A percentile compares a stretch with the other conserved stretches of the same genome.
These are phyloP conservation scores for Sisymbrium altissimum DNA, from an alignment of 345 rosid species.

Conservation along the genomic window DNA sequence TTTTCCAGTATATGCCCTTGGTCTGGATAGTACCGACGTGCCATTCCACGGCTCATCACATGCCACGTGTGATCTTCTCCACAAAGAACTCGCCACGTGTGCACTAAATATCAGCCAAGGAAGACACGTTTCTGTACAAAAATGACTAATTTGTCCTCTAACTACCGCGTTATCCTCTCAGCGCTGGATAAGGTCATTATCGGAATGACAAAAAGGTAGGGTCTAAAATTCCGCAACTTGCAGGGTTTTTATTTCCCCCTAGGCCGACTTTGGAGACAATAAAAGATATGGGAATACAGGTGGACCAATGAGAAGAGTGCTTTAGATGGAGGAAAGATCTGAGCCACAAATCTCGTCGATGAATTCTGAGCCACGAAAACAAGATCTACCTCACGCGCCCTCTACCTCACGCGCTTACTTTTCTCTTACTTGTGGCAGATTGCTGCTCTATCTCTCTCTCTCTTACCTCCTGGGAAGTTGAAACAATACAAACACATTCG, in stretches of 20 bases:
- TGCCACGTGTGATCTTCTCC: slow-evolving; percentile 18
- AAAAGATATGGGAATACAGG: slow-evolving; percentile 16
- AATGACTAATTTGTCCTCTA: slow-evolving; percentile 15
- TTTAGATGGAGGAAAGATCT: slow-evolving; percentile 36
- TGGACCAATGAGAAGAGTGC: slow-evolving; percentile 19
- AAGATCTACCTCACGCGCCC: slow-evolving; percentile 31
- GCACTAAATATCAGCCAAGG: slow-evolving; percentile 12
- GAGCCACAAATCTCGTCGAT: slow-evolving; percentile 34
- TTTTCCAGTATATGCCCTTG: not conserved
- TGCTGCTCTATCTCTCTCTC: slow-evolving; percentile 7
- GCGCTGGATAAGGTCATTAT: not conserved
- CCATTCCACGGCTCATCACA: slow-evolving; percentile 19
- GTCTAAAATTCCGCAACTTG: slow-evolving; percentile 26
- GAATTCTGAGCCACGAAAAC: slow-evolving; percentile 37
- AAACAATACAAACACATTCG: slow-evolving; percentile 26
- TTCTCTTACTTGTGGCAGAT: slow-evolving; percentile 17
- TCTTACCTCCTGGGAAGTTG: slow-evolving; percentile 25
- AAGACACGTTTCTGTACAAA: slow-evolving; percentile 7
- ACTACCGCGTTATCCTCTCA: not conserved
- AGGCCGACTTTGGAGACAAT: slow-evolving; percentile 6
- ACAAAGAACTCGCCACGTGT: slow-evolving; percentile 20
- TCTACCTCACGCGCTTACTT: slow-evolving; percentile 16
- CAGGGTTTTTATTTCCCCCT: not conserved
- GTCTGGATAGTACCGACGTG: slow-evolving; percentile 7
- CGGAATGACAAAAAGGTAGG: slow-evolving; percentile 3